Evolutionary conservation across 2,329 filamentous ascomycete species (phyloP).

Genomic region (Zarea fungicola): DNA sequence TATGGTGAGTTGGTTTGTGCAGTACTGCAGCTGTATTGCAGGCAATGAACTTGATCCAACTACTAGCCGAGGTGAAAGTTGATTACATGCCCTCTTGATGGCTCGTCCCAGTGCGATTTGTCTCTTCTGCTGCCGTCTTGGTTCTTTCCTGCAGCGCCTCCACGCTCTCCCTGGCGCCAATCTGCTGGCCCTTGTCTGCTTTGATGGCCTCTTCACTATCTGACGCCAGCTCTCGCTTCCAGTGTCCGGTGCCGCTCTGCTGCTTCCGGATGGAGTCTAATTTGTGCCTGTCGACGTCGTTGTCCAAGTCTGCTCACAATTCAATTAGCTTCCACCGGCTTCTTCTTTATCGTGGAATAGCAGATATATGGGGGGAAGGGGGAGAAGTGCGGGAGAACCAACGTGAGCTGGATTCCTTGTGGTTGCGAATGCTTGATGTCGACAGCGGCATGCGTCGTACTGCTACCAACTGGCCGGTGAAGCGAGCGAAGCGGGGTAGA

Average conservation of each 20-base stretch:
- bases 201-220: slow-evolving; percentile 74
- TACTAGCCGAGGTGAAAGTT: no score
- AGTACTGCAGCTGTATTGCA: no score
- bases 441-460: slow-evolving; percentile 1
- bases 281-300: slow-evolving; percentile 54
- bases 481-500: slow-evolving; percentile 3
- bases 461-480: neutral
- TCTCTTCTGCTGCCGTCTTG: slow-evolving; percentile 42
- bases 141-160: slow-evolving; percentile 54
- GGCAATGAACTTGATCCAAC: no score
- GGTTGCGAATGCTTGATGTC: neutral
- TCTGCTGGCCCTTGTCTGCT: slow-evolving; percentile 50
- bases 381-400: neutral
- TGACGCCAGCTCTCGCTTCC: slow-evolving; percentile 72
- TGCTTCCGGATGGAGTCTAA: slow-evolving; percentile 60
- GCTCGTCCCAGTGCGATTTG: neutral
- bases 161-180: slow-evolving; percentile 31
- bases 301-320: slow-evolving; percentile 30
- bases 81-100: slow-evolving; percentile 1
- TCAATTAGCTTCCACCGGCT: neutral
- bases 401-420: slow-evolving; percentile 13
- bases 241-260: slow-evolving; percentile 63
- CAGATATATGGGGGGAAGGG: neutral
- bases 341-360: neutral
- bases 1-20: no score